Base-by-base conservation (phyloP, 768 basidiomycete species). In the Daedaleopsis sinensis region DNA sequence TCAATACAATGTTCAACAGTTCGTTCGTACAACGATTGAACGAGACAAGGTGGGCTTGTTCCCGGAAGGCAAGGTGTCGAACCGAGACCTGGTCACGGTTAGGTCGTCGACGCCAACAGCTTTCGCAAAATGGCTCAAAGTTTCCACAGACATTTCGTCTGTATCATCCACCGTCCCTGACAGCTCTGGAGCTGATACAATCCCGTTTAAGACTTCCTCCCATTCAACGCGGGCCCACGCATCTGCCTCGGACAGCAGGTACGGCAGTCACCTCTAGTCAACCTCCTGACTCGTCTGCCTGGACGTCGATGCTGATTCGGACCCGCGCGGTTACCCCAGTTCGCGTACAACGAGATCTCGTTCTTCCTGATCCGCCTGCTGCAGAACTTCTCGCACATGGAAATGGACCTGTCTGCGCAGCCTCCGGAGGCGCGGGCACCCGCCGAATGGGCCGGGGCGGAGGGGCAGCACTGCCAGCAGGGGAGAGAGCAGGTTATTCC, bases 191-290 rank as follows among this genome's bases (percentile, higher is more conserved):
- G n/a, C n/a, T n/a, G n/a, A n/a, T n/a, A n/a, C n/a, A n/a, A n/a
- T n/a, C n/a, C n/a, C n/a, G n/a, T n/a, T n/a, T n/a, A n/a, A n/a
- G n/a, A n/a, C 62, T 89, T 89, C 71, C 73, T 84, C 6, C 87
- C 88, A 0, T 89, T 89, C 74, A 87, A 87, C 58, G 86, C 85
- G 1, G 88, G 85, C 1, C 88, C 87, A 5, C 77, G 88, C 11
- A 84, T 86, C 61, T 88, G 87, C 58, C 77, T 87, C 9, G 87
- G 82, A 0, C 80, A 82, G 63, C 79, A 80, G 71, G 72, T 74
- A 54, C 11, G 58, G 3, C 27, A 3, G 27, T 32, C 27, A 32
- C 27, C 27, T 39, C 27, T 32, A n/a, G n/a, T n/a, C 8, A 47
- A 35, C 1, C 52, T 52, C 3, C 27, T 13, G 48, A 32, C 27